Evolutionary conservation across 2,329 filamentous ascomycete species (phyloP).

Genomic region (Phoma sp.): DNA sequence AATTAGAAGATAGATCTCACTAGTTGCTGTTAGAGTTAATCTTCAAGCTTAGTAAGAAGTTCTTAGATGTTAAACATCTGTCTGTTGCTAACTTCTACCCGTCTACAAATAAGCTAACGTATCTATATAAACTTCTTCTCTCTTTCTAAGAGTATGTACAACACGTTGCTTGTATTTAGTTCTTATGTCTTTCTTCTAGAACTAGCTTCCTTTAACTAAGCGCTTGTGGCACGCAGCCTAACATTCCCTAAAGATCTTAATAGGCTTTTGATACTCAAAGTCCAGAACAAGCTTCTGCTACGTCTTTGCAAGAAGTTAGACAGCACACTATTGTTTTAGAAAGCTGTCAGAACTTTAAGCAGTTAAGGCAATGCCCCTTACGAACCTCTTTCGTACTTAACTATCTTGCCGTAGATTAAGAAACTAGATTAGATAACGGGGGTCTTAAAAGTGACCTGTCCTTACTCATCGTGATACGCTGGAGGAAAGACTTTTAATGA

Average conservation of each 20-base stretch:
- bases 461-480: neutral
- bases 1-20: constrained; percentile 12
- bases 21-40: constrained; percentile 16
- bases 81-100: neutral
- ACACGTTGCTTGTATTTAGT: constrained; percentile 44
- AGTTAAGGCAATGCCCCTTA: neutral
- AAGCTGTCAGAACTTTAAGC: neutral
- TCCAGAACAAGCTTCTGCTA: neutral
- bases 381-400: neutral
- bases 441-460: neutral
- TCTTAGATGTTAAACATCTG: constrained; percentile 1
- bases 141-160: constrained; percentile 33
- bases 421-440: neutral
- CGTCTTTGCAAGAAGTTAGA: neutral
- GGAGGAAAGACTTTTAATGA: neutral
- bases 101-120: neutral
- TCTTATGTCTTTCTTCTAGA: constrained; percentile 38
- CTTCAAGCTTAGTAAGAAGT: constrained; percentile 12
- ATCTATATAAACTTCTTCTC: neutral
- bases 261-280: neutral
- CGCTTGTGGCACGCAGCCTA: constrained; percentile 33
- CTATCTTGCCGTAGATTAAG: neutral
- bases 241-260: neutral
- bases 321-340: neutral
- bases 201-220: constrained; percentile 42